Evolutionary conservation across 768 basidiomycete species (phyloP), one percentile per base, ranked within the genome.

Genomic region (Lactarius sp.): DNA sequence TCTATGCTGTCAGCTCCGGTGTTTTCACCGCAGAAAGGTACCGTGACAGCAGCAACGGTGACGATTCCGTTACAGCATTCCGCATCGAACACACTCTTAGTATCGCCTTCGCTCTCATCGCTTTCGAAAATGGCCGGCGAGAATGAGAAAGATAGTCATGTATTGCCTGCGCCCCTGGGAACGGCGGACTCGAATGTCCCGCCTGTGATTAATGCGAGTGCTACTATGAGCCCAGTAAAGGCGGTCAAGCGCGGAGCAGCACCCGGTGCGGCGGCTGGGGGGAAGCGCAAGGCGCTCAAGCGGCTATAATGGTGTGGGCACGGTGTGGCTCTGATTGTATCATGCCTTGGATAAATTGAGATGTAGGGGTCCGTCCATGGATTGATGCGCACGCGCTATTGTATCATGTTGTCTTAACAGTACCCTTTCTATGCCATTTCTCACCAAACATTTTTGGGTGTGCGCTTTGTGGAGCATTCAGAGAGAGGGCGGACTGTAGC

Each of bases 261-360:
- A 0, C 80, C 80, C 1, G 77, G 75, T 12, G 78, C 73, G 1
- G 72, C 76, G 6, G 80, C 79, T 2, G 84, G 84, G 2, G 90
- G 92, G 75, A 93, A 93, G 77, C 79, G 92, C 73, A 93, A 93
- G 79, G 92, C 91, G 4, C 75, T 93, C 69, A 93, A 90, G 75
- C 79, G 91, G 66, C 75, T 93, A 73, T 93, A 44, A 56, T 36
- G 13, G 27, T 14, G 36, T 51, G 37, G 16, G 13, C n/a, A 9
- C 39, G 12, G 16, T n/a, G 49, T 22, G 31, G 31, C 22, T 44
- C n/a, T 36, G 14, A 44, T 51, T 20, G 20, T n/a, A n/a, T n/a
- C 55, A 44, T 46, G 20, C 9, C 20, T 39, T 22, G 16, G 36
- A 27, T n/a, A 37, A 49, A 50, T 31, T 46, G n/a, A 18, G 5